phyloP scores from a whole-genome alignment of 768 basidiomycete species.

The Hygrophorus pudorinus region DNA sequence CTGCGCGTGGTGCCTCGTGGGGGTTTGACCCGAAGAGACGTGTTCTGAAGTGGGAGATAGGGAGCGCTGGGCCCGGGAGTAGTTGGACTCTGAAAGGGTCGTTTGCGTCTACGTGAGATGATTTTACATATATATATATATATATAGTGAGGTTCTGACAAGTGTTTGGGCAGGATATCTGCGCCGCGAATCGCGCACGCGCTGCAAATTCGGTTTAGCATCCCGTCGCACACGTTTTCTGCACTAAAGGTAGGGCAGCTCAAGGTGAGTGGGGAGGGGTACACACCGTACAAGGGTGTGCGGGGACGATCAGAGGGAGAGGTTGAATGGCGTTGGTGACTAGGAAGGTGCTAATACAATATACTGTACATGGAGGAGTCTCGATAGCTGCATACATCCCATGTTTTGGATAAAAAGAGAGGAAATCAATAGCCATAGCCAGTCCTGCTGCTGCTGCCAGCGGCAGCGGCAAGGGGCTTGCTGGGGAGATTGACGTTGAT shows the following conservation, averaged over 20 bases:
- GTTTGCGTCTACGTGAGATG: slow-evolving; percentile 52
- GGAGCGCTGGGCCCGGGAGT: slow-evolving; percentile 53
- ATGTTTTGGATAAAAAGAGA: background rate
- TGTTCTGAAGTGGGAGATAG: slow-evolving; percentile 75
- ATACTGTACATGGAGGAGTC: background rate
- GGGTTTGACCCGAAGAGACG: slow-evolving; percentile 62
- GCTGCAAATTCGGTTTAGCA: slow-evolving; percentile 60
- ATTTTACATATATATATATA: background rate
- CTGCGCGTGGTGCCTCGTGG: slow-evolving; percentile 63
- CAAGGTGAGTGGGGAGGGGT: slow-evolving; percentile 65
- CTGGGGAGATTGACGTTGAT: slow-evolving; percentile 32
- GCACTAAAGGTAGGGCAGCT: slow-evolving; percentile 80
- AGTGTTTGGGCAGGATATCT: slow-evolving; percentile 15
- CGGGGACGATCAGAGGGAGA: slow-evolving; percentile 56
- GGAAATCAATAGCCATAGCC: slow-evolving; percentile 10
- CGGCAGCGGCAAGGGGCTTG: slow-evolving; percentile 1
- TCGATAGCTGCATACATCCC: background rate
- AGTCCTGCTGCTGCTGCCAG: slow-evolving; percentile 2
- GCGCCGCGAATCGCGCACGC: slow-evolving; percentile 64
- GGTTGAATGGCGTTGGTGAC: slow-evolving; percentile 58
- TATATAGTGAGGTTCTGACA: background rate
- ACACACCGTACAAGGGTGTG: slow-evolving; percentile 91
- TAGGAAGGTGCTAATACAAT: background rate
- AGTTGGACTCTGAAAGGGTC: slow-evolving; percentile 70
- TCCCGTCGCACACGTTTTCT: slow-evolving; percentile 66